Conservation (phyloP, 2,329 filamentous ascomycete genomes). For the Zasmidium cellare region DNA sequence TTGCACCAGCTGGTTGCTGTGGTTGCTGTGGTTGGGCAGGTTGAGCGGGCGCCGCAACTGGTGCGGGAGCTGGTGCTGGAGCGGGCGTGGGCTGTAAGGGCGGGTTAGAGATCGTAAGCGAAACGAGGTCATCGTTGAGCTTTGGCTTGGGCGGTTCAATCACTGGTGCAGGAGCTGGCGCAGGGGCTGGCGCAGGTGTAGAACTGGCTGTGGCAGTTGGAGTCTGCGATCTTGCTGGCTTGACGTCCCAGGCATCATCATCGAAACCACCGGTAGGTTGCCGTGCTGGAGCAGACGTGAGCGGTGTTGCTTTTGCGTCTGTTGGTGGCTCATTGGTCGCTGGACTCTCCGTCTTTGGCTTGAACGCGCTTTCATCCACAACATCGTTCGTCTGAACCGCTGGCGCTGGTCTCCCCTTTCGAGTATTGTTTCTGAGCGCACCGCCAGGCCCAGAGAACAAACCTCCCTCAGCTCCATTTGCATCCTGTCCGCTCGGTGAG, state of each 20-base stretch:
- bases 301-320: conserved; percentile 52
- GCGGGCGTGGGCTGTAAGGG: conserved; percentile 59
- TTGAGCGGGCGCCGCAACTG: conserved; percentile 36
- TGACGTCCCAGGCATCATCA: conserved; percentile 96
- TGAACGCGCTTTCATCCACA: conserved; percentile 84
- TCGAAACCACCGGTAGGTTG: conserved; percentile 70
- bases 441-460: conserved; percentile 95
- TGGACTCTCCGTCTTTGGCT: conserved; percentile 54
- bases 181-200: conserved; percentile 40
- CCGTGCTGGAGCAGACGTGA: conserved; percentile 48
- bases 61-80: conserved; percentile 44
- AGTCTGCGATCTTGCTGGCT: conserved; percentile 66
- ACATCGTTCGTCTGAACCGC: conserved; percentile 82
- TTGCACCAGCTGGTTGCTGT: conserved; percentile 43
- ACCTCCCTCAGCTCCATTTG: conserved; percentile 62
- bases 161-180: conserved; percentile 28
- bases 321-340: conserved; percentile 42
- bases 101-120: conserved; percentile 63
- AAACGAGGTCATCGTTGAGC: conserved; percentile 69
- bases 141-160: conserved; percentile 46
- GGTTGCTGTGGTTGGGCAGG: conserved; percentile 38
- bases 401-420: conserved; percentile 85
- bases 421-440: conserved; percentile 86
- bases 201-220: conserved; percentile 39
- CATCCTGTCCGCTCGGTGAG: conserved; percentile 60